phyloP scores from a whole-genome alignment of 805 yeast species.

The Spathaspora boniae region DNA sequence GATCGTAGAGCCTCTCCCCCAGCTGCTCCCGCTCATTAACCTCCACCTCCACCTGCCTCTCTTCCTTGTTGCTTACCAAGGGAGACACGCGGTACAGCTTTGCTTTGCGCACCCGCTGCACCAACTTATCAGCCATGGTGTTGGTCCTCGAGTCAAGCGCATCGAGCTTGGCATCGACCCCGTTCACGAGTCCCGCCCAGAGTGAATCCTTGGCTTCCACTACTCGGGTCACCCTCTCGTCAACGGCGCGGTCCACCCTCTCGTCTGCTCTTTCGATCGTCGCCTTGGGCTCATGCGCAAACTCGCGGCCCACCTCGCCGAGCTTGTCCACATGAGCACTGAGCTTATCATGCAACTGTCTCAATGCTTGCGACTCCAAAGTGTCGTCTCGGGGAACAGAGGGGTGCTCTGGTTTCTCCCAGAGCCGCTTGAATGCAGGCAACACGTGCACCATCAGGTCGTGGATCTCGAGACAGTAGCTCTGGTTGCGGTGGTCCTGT shows the following conservation, averaged over 20 bases:
- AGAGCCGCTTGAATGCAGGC: conserved; percentile 14
- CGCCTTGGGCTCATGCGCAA: conserved; percentile 19
- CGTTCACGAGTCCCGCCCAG: conserved; percentile 12
- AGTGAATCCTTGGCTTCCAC: conserved; percentile 10
- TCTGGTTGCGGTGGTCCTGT: too few relatives aligned
- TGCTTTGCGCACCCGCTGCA: not conserved
- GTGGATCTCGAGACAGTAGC: conserved; percentile 40
- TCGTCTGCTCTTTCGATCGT: conserved; percentile 17
- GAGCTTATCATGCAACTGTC: conserved; percentile 18
- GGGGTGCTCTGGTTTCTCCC: not conserved
- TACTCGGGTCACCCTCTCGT: conserved; percentile 5
- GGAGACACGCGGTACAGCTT: not conserved
- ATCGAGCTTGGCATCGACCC: conserved; percentile 12
- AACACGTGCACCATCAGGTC: conserved; percentile 19
- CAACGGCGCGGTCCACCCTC: conserved; percentile 15
- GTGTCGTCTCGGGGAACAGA: not conserved
- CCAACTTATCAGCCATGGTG: conserved; percentile 7
- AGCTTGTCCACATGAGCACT: conserved; percentile 12
- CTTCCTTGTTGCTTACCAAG: not conserved
- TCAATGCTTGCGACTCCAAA: conserved; percentile 19
- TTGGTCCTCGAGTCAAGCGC: conserved; percentile 8
- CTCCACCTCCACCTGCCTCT: conserved; percentile 1
- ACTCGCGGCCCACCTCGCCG: conserved; percentile 17
- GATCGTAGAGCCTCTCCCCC: not conserved
- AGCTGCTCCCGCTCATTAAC: conserved; percentile 1